Evolutionary conservation across 257 asterid genomes (phyloP).

Genomic region (Datura wrightii): DNA sequence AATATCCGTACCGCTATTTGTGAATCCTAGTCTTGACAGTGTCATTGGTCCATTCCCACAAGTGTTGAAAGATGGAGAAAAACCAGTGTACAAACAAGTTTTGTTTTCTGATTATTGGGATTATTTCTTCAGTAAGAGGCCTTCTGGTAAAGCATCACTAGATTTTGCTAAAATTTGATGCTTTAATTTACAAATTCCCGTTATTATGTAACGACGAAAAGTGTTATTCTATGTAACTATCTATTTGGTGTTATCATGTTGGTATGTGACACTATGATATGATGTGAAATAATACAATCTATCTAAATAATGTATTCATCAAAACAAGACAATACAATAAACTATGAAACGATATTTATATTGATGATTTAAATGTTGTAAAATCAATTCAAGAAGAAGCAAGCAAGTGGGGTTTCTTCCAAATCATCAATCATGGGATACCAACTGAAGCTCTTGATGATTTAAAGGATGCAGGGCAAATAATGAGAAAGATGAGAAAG

Average conservation of each 20-base stretch:
- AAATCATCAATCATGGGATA: conserved; percentile 56
- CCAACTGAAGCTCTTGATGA: conserved; percentile 54
- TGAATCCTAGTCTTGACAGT: conserved; percentile 43
- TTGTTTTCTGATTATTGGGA: conserved; percentile 52
- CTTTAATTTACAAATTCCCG: rapidly evolving
- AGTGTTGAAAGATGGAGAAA: conserved; percentile 48
- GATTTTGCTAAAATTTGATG: conserved; percentile 49
- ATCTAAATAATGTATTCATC: too few relatives aligned
- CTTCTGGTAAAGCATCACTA: conserved; percentile 51
- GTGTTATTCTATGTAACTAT: neutral
- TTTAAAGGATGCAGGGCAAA: conserved; percentile 46
- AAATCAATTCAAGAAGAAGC: conserved; percentile 53
- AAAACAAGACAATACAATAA: too few relatives aligned
- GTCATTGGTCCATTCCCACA: conserved; percentile 51
- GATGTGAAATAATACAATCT: too few relatives aligned
- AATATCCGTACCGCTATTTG: conserved; percentile 55
- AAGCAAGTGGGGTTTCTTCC: conserved; percentile 54
- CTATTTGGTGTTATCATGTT: neutral
- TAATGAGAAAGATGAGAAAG: conserved; percentile 36
- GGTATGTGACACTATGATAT: neutral
- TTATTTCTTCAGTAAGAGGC: conserved; percentile 51
- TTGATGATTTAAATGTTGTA: conserved; percentile 42
- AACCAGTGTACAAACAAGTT: conserved; percentile 45
- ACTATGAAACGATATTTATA: neutral
- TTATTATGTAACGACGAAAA: neutral